A percentile compares a stretch with the other conserved stretches of the same genome.
Conservation (phyloP, 164 flowering plant genomes). For the Berberis thunbergii region DNA sequence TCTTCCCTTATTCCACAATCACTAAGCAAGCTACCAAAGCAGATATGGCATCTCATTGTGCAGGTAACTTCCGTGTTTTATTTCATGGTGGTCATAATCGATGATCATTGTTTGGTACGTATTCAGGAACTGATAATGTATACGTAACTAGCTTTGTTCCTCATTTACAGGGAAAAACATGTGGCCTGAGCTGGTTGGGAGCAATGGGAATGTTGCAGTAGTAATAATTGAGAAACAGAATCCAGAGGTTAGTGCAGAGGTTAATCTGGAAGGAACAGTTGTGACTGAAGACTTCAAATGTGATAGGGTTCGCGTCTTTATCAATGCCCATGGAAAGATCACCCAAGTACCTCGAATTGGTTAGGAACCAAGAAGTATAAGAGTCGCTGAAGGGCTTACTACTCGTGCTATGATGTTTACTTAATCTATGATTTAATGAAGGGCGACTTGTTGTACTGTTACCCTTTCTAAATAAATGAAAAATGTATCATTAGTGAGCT, state of each 20-base stretch:
- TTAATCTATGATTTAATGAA: too few relatives aligned
- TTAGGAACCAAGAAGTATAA: neutral
- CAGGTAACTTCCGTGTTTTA: too few relatives aligned
- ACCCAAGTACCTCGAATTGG: neutral
- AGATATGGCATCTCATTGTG: too few relatives aligned
- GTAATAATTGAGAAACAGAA: neutral
- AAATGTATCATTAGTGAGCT: too few relatives aligned
- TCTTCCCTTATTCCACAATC: too few relatives aligned
- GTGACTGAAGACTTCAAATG: neutral
- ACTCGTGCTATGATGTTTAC: too few relatives aligned
- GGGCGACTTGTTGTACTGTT: too few relatives aligned
- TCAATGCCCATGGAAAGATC: neutral
- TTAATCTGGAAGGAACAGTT: neutral
- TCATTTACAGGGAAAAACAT: neutral
- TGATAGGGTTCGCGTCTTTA: constrained; percentile 1
- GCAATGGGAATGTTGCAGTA: neutral
- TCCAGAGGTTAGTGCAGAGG: neutral
- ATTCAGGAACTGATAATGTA: neutral
- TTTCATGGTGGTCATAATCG: too few relatives aligned
- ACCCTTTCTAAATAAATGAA: too few relatives aligned
- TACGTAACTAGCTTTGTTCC: neutral
- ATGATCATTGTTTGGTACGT: too few relatives aligned
- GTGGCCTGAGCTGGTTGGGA: neutral
- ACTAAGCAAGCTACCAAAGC: too few relatives aligned
- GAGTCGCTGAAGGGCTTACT: too few relatives aligned